phyloP scores from a whole-genome alignment of 768 basidiomycete species.

The Termitomyces heimii region DNA sequence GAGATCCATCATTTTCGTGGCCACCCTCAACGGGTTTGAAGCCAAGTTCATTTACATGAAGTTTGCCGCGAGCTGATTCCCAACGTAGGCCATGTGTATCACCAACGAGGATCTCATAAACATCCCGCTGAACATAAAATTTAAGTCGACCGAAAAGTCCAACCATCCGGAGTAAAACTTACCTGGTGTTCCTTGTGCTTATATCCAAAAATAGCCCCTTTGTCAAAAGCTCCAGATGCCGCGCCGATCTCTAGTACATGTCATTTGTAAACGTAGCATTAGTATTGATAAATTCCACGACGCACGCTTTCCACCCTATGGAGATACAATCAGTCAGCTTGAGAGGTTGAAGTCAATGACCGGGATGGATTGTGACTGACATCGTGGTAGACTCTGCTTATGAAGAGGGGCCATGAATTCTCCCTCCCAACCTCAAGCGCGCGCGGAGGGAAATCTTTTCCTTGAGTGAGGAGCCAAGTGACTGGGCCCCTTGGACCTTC shows the following conservation, averaged over 20 bases:
- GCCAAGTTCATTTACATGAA: conserved; percentile 39
- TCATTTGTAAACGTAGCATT: not conserved
- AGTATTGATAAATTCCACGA: conserved; percentile 25
- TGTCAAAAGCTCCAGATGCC: conserved; percentile 48
- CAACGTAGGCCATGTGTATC: conserved; percentile 51
- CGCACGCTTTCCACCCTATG: conserved; percentile 52
- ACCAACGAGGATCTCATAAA: conserved; percentile 69
- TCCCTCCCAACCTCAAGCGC: conserved; percentile 57
- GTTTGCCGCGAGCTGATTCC: conserved; percentile 41
- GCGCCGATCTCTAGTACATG: conserved; percentile 54
- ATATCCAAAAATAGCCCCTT: conserved; percentile 63
- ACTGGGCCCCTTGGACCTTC: conserved; percentile 40
- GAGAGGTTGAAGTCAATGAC: not conserved
- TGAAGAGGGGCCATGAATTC: conserved; percentile 44
- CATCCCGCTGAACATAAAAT: conserved; percentile 37
- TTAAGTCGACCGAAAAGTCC: not conserved
- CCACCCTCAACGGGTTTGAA: conserved; percentile 63
- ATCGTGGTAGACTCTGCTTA: conserved; percentile 54
- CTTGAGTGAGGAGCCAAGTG: conserved; percentile 59
- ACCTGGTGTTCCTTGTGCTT: conserved; percentile 55
- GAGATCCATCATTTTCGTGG: conserved; percentile 52
- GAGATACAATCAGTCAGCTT: conserved; percentile 1
- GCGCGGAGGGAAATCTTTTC: conserved; percentile 49
- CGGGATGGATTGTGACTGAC: conserved; percentile 25
- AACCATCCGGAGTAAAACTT: conserved; percentile 8